A percentile compares a stretch with the other conserved stretches of the same genome.
Evolutionary conservation across 225 moss, liverwort and hornwort genomes (phyloP).

Genomic region (Pseudoscleropodium purum): DNA sequence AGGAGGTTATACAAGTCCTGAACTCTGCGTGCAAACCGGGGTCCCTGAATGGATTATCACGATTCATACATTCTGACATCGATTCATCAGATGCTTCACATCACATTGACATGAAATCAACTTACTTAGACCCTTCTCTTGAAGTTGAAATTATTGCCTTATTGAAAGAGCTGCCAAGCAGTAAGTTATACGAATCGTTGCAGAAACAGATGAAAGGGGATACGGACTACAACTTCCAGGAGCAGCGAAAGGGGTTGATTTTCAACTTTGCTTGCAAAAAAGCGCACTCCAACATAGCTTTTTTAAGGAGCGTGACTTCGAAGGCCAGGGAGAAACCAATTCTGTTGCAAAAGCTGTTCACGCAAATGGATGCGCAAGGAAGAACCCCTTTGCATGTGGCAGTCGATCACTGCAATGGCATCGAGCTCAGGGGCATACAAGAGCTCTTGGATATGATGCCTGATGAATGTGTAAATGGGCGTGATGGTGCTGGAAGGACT

Average conservation of each 20-base stretch:
- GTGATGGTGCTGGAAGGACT: constrained; percentile 30
- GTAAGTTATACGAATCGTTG: not conserved
- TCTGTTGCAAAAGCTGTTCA: not conserved
- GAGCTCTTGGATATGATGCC: not conserved
- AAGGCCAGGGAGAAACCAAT: not conserved
- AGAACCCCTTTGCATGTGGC: constrained; percentile 34
- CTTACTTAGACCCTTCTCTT: not conserved
- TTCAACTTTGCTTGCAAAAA: constrained; percentile 9
- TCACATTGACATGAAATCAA: not conserved
- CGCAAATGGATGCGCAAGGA: constrained; percentile 15
- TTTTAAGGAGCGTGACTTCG: not conserved
- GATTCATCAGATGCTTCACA: not conserved
- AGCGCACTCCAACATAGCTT: not conserved
- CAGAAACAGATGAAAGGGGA: not conserved
- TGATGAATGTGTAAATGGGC: constrained; percentile 3
- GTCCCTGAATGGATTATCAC: not conserved
- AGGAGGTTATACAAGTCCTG: not conserved
- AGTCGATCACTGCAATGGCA: not conserved
- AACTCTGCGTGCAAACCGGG: not conserved
- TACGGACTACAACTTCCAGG: constrained; percentile 2
- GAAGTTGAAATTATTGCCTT: not conserved
- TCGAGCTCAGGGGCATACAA: not conserved
- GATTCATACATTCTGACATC: not conserved
- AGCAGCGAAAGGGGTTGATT: not conserved
- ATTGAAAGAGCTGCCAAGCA: not conserved